These are phyloP conservation scores for Tolypocladium capitatum DNA, from an alignment of 2,329 filamentous ascomycete species.

Conservation along the genomic window DNA sequence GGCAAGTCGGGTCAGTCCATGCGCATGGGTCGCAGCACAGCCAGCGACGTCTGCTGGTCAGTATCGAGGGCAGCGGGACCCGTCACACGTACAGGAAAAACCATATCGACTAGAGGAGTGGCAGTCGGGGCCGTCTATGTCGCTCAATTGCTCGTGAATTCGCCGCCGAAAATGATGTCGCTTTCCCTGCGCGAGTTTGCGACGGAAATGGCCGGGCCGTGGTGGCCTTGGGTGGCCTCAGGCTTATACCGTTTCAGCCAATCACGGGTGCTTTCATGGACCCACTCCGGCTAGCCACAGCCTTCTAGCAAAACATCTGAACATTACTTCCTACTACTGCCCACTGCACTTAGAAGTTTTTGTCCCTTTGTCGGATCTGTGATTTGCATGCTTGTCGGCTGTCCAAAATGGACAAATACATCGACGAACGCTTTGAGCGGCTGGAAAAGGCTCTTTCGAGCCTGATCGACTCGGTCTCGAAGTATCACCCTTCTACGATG, in stretches of 20 bases:
- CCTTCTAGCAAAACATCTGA: too few species aligned
- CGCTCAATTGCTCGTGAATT: slow-evolving; percentile 23
- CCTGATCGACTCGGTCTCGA: slow-evolving; percentile 67
- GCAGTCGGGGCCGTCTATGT: slow-evolving; percentile 16
- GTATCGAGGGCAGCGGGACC: not conserved
- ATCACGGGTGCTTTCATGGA: slow-evolving; percentile 3
- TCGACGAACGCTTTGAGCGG: slow-evolving; percentile 51
- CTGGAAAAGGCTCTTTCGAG: slow-evolving; percentile 53
- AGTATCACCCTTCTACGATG: slow-evolving; percentile 62
- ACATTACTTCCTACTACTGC: too few species aligned
- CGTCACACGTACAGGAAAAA: slow-evolving; percentile 22
- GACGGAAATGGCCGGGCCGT: slow-evolving; percentile 19
- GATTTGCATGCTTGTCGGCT: not conserved
- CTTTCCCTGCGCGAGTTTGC: slow-evolving; percentile 20
- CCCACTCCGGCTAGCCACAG: slow-evolving; percentile 12
- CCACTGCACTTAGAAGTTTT: too few species aligned
- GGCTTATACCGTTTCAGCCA: slow-evolving; percentile 5
- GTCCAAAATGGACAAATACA: slow-evolving; percentile 43
- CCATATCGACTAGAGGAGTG: slow-evolving; percentile 22
- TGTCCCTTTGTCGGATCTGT: too few species aligned
- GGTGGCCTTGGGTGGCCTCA: slow-evolving; percentile 23
- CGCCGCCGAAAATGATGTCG: slow-evolving; percentile 12
- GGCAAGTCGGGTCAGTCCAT: slow-evolving; percentile 17
- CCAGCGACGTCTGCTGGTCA: not conserved
- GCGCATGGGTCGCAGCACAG: not conserved